Base-by-base conservation (phyloP, 495 filamentous ascomycete species). In the Podospora comata region DNA sequence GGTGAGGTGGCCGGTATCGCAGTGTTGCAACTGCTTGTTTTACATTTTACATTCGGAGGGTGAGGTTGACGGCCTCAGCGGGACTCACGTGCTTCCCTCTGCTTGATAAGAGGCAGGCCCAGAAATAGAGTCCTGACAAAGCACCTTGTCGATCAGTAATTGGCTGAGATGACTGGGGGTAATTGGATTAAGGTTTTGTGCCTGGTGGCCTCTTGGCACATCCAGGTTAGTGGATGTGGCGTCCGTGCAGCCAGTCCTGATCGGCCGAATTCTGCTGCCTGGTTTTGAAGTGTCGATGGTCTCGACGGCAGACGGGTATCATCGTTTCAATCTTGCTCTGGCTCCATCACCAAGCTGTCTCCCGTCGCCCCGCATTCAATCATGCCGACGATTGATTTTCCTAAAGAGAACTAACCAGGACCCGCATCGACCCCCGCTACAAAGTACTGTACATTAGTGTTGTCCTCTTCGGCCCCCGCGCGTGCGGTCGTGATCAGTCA, bases 71-170 rank as follows among this genome's bases (percentile, higher is more conserved):
- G 23, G 55, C 39, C n/a, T 58, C 55, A 34, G 62, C 39, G 19
- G 4, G 7, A 53, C 30, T 26, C 28, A 23, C 39, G 19, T 64
- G 62, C 54, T 64, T 19, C 60, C 15, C 15, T 32, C 2, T 62
- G 27, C 60, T 58, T 58, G 55, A 58, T 58, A 58, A 62, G 20
- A 39, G 60, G 18, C 60, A 1, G 60, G 18, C 30, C 62, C 62
- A 64, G 28, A 64, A 64, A 64, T 64, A 64, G 62, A n/a, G 28
- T 32, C 28, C 28, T 48, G 28, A 34, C 62, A 64, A 34, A 64
- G 60, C 60, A 62, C 27, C 26, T 7, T 19, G 5, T 44, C 7
- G 15, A 7, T 20, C 23, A 19, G 11, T 53, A 27, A 64, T 64
- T 64, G 62, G 62, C 39, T 32, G n/a, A 23, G 1, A 64, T 0